Evolutionary conservation across 2,329 filamentous ascomycete genomes (phyloP), one percentile per base, ranked within the genome.

Genomic region (Calonectria leucothoes): DNA sequence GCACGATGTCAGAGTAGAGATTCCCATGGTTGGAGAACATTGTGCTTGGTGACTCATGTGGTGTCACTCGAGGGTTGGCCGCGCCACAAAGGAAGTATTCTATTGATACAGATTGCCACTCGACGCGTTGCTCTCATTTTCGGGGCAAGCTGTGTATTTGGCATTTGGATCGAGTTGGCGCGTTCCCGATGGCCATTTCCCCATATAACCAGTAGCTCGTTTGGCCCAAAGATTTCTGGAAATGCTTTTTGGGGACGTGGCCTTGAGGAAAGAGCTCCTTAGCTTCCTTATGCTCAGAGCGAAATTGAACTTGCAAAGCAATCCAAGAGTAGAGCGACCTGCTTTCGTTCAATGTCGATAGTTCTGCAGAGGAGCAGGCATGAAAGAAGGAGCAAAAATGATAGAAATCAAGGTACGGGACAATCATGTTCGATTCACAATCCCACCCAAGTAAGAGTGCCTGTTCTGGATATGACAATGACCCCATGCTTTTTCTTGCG

Each of bases 381-480:
- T 51, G 29, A 10, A 66, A n/a, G 2, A 52, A 12, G 4, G 20
- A 11, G 17, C 64, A 45, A 31, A 25, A 14, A 37, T 66, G 64
- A 15, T 66, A 66, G 25, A 66, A 66, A 15, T 66, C 45, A 17
- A 66, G 64, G 25, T 66, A 66, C 14, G 64, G 64, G 31, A 45
- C 64, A 6, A 66, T 20, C 64, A 66, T 66, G 27, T 51, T 66
- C 3, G 17, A n/a, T 37, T 66, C 64, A 15, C 64, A 29, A 27
- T 66, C 64, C 64, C 64, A 66, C n/a, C 64, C 64, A 23, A 31
- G 52, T 8, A 66, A 17, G 1, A 20, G 27, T 15, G 8, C 2
- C 1, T 4, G 7, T 2, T 52, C 14, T 25, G 2, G 5, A 8
- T 17, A n/a, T 5, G 17, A 4, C 7, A 59, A 17, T 11, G 31